Evolutionary conservation across 306 rosid species (phyloP), one percentile per base, ranked within the genome.

Genomic region (Cucumis cinereus): DNA sequence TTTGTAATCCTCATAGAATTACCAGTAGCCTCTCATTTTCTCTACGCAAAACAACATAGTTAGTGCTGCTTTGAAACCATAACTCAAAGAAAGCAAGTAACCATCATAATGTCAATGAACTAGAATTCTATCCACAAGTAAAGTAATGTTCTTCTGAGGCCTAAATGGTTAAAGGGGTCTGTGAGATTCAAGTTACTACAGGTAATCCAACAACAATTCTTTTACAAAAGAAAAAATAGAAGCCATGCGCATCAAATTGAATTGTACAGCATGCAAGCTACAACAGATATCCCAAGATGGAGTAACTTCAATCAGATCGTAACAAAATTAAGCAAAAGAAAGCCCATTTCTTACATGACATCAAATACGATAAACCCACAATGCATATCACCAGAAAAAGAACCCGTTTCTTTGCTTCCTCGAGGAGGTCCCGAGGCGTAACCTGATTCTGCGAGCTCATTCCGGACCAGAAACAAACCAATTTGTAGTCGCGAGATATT

Each of bases 401-500:
- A 85, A 94, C 76, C 81, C 97, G 87, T 84, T 92, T 94, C 92
- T 94, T 94, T 16, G 96, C 96, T 82, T 94, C 99, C 80, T 94
- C 99, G 9, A 83, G 90, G 23, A 94, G 96, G 96, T 94, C 99
- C 13, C 93, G 93, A 78, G 84, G 86, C 73, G 83, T 26, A 35
- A 89, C 95, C 67, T 83, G 86, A 81, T 75, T 92, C 75, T 79
- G 90, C 45, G 83, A 40, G 84, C 87, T 89, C 91, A 87, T 87
- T 77, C 84, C 80, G 53, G 41, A 68, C 36, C 77, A 43, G 6
- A 28, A 77, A 50, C 22, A 8, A 77, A 60, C 59, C 67, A 56
- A 58, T 69, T 77, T 54, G 47, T 33, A 23, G 53, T 41, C 61
- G 5, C 6, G 26, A 81, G 49, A 58, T 26, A 20, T 11, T 49